phyloP scores from a whole-genome alignment of 2,329 filamentous ascomycete genomes.

The Trichocomaceae sp. region DNA sequence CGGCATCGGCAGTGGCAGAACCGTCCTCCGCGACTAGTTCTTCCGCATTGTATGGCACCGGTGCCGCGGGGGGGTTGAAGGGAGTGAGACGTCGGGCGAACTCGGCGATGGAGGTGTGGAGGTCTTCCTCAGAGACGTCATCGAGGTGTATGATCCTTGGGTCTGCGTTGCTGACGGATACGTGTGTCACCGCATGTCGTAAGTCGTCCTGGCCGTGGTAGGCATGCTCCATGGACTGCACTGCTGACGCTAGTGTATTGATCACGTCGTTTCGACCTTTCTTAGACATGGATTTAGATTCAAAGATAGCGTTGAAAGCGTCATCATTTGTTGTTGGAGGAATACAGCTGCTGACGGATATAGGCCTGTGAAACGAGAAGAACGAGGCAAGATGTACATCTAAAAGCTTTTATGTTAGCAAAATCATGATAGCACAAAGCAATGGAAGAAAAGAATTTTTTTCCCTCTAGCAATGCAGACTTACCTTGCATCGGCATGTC shows the following conservation, averaged over 20 bases:
- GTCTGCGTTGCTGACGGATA: slow-evolving; percentile 18
- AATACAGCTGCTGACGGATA: slow-evolving; percentile 77
- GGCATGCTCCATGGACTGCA: slow-evolving; percentile 39
- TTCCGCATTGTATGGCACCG: slow-evolving; percentile 50
- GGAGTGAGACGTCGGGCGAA: slow-evolving; percentile 67
- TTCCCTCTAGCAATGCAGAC: background rate
- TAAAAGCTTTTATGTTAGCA: slow-evolving; percentile 33
- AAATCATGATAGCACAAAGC: background rate
- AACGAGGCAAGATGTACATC: slow-evolving; percentile 85
- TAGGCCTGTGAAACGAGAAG: slow-evolving; percentile 91
- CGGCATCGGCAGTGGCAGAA: slow-evolving; percentile 20
- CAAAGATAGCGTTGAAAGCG: slow-evolving; percentile 79
- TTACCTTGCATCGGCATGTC: slow-evolving; percentile 44
- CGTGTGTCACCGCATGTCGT: slow-evolving; percentile 24
- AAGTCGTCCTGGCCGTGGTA: slow-evolving; percentile 32
- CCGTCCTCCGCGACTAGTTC: slow-evolving; percentile 29
- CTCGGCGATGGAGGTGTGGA: slow-evolving; percentile 62
- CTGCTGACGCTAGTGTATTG: slow-evolving; percentile 53
- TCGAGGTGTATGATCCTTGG: slow-evolving; percentile 32
- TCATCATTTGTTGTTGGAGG: slow-evolving; percentile 65
- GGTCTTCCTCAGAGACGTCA: slow-evolving; percentile 48
- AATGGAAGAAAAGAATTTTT: background rate
- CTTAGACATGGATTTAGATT: slow-evolving; percentile 42
- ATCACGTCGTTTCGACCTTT: slow-evolving; percentile 53
- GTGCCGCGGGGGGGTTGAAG: slow-evolving; percentile 78